Evolutionary conservation across 176 grass and related monocot genomes (phyloP).

Genomic region (Rhynchospora pubera): DNA sequence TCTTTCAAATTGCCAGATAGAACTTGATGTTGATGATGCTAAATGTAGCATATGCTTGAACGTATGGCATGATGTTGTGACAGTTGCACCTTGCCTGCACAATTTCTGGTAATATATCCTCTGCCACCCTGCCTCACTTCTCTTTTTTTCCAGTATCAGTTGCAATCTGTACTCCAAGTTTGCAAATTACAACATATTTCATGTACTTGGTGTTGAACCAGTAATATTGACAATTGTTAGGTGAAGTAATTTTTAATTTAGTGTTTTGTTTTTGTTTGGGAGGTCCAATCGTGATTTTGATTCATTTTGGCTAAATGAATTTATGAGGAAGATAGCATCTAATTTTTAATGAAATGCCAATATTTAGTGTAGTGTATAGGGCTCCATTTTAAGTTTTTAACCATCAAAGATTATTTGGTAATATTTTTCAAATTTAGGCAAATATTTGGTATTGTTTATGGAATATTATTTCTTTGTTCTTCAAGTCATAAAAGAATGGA

Average conservation of each 20-base stretch:
- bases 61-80: conserved; percentile 99
- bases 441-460: neutral
- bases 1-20: conserved; percentile 44
- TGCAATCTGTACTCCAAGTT: neutral
- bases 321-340: neutral
- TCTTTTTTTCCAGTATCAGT: conserved; percentile 19
- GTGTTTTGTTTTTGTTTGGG: neutral
- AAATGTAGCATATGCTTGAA: conserved; percentile 99
- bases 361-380: neutral
- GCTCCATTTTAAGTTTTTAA: neutral
- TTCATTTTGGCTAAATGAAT: neutral
- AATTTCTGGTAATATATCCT: conserved; percentile 67
- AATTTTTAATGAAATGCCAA: neutral
- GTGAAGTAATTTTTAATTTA: neutral
- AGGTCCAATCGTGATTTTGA: neutral
- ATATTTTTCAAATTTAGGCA: neutral
- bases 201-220: neutral
- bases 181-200: neutral
- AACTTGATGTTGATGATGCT: conserved; percentile 80
- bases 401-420: neutral
- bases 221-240: neutral
- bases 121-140: neutral
- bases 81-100: conserved; percentile 88
- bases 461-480: neutral
- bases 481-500: neutral